These are phyloP conservation scores for Aspergillus hancockii DNA, from an alignment of 495 filamentous ascomycete genomes.

Conservation along the genomic window DNA sequence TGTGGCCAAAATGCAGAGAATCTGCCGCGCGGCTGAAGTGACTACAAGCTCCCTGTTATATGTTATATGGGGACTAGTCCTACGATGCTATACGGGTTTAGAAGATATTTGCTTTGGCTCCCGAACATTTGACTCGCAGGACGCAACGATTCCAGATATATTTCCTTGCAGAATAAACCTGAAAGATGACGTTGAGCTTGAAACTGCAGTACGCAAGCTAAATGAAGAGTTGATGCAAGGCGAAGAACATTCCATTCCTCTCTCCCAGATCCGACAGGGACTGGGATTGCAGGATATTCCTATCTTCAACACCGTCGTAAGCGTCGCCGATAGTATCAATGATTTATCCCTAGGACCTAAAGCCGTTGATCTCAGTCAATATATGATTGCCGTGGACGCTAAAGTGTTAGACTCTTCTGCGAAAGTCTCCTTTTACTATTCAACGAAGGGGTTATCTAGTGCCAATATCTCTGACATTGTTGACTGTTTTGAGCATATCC, in stretches of 20 bases:
- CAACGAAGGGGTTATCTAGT: constrained; percentile 35
- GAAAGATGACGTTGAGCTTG: constrained; percentile 33
- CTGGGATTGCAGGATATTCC: constrained; percentile 36
- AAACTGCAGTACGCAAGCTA: constrained; percentile 36
- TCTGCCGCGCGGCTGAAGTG: constrained; percentile 32
- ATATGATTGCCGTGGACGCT: constrained; percentile 59
- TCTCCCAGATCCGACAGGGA: constrained; percentile 43
- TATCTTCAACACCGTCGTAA: constrained; percentile 55
- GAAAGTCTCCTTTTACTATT: constrained; percentile 43
- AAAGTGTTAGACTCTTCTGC: constrained; percentile 43
- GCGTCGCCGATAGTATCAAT: background rate
- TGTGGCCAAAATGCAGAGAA: constrained; percentile 27
- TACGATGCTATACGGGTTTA: constrained; percentile 53
- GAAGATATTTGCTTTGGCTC: constrained; percentile 59
- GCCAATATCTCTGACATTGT: constrained; percentile 39
- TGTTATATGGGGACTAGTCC: constrained; percentile 55
- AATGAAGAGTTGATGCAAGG: constrained; percentile 38
- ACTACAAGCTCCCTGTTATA: constrained; percentile 41
- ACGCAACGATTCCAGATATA: constrained; percentile 23
- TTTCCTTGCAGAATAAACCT: constrained; percentile 38
- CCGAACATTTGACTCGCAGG: constrained; percentile 24
- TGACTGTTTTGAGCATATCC: constrained; percentile 42
- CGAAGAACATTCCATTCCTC: constrained; percentile 35
- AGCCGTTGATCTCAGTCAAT: constrained; percentile 37
- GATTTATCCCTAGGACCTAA: constrained; percentile 6